Evolutionary conservation across 2,329 filamentous ascomycete species (phyloP).

Genomic region (Phoma sp.): DNA sequence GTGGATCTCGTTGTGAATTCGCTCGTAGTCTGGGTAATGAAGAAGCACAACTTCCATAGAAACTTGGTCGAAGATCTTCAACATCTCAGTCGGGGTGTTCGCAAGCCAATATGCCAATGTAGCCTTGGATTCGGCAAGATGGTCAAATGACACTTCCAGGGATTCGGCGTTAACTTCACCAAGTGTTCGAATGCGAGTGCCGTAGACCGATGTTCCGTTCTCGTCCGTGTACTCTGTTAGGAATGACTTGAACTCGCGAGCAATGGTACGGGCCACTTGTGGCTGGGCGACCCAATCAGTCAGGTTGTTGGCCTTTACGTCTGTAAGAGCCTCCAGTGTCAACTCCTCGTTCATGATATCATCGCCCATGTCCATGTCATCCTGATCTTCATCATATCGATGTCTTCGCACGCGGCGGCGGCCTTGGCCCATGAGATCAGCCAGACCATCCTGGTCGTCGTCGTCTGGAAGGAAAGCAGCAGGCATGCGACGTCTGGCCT

Average conservation of each 20-base stretch:
- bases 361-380: slow-evolving; percentile 85
- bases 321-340: slow-evolving; percentile 85
- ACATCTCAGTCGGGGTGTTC: slow-evolving; percentile 92
- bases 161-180: slow-evolving; percentile 97
- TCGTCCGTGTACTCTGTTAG: slow-evolving; percentile 94
- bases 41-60: slow-evolving; percentile 95
- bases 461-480: slow-evolving; percentile 79
- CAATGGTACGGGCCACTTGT: slow-evolving; percentile 89
- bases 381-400: slow-evolving; percentile 91
- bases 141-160: slow-evolving; percentile 93
- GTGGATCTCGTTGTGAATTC: slow-evolving; percentile 96
- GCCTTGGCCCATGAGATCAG: slow-evolving; percentile 73
- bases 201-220: slow-evolving; percentile 89
- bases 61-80: slow-evolving; percentile 95
- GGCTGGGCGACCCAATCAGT: slow-evolving; percentile 95
- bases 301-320: slow-evolving; percentile 90
- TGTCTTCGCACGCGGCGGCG: slow-evolving; percentile 86
- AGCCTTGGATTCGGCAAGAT: slow-evolving; percentile 87
- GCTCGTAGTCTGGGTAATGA: slow-evolving; percentile 96
- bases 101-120: slow-evolving; percentile 95
- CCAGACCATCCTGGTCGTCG: slow-evolving; percentile 82
- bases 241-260: slow-evolving; percentile 96
- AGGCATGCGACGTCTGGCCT: slow-evolving; percentile 70
- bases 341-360: slow-evolving; percentile 97
- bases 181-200: slow-evolving; percentile 90